Percentiles rank a stretch among this genome's conserved stretches.
Evolutionary conservation across 75 land plant species (phyloP).

Genomic region (Larix kaempferi): DNA sequence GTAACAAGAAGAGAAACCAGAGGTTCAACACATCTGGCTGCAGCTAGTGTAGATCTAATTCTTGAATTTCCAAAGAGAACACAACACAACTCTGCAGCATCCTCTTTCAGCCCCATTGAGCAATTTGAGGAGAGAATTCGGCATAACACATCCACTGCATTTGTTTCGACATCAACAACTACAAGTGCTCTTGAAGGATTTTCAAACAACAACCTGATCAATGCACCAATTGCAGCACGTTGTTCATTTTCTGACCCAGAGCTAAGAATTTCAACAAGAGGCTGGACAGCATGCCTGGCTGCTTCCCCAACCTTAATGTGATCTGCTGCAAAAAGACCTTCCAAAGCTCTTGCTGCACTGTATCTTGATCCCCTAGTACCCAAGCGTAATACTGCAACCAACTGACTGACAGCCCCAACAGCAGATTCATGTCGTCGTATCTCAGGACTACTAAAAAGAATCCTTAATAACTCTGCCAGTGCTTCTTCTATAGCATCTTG

Average conservation of each 20-base stretch:
- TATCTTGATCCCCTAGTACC: conserved; percentile 90
- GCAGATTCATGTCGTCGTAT: conserved; percentile 89
- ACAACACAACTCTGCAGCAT: conserved; percentile 85
- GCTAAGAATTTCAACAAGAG: conserved; percentile 87
- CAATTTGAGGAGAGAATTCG: conserved; percentile 80
- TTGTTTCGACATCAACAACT: conserved; percentile 91
- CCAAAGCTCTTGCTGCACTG: conserved; percentile 92
- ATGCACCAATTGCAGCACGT: conserved; percentile 91
- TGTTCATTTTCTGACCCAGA: conserved; percentile 92
- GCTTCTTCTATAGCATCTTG: conserved; percentile 97
- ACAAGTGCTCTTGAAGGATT: conserved; percentile 88
- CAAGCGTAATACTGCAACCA: conserved; percentile 88
- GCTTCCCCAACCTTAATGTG: conserved; percentile 76
- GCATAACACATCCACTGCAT: conserved; percentile 93
- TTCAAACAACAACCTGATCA: conserved; percentile 65
- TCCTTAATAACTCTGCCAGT: conserved; percentile 76
- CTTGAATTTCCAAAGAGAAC: conserved; percentile 87
- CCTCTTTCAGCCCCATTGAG: conserved; percentile 88
- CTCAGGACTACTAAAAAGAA: conserved; percentile 75
- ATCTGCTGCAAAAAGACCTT: conserved; percentile 78
- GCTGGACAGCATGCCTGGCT: conserved; percentile 81
- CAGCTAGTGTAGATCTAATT: conserved; percentile 84
- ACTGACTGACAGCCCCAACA: conserved; percentile 80
- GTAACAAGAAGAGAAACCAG: conserved; percentile 69
- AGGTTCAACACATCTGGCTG: conserved; percentile 93